Percentiles rank a stretch among this genome's conserved stretches.
Conservation (phyloP, 306 rosid genomes). For the Purshia tridentata region DNA sequence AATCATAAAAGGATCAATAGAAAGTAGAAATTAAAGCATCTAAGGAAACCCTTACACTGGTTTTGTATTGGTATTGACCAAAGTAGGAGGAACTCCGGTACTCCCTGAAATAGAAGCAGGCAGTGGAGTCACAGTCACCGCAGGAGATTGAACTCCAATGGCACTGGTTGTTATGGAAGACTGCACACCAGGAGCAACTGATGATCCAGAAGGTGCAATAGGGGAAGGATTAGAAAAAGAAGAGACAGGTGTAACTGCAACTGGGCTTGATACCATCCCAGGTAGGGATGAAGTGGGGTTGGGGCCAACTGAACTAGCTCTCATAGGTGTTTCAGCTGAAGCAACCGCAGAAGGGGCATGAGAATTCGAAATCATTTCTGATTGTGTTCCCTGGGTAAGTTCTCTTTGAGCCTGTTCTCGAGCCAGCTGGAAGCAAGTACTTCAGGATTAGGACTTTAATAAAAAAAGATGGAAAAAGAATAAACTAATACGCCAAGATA, state of each 20-base stretch:
- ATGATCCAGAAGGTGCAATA: slow-evolving; percentile 46
- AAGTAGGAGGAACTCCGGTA: slow-evolving; percentile 51
- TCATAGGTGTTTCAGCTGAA: slow-evolving; percentile 40
- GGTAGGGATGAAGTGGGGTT: slow-evolving; percentile 42
- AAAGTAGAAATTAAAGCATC: slow-evolving; percentile 11
- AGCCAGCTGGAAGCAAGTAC: slow-evolving; percentile 66
- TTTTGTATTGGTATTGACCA: slow-evolving; percentile 41
- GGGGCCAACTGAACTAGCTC: slow-evolving; percentile 43
- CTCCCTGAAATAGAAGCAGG: slow-evolving; percentile 48
- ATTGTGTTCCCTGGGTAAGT: slow-evolving; percentile 47
- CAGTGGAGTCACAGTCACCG: slow-evolving; percentile 35
- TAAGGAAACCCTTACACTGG: slow-evolving; percentile 51
- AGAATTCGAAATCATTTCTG: slow-evolving; percentile 48
- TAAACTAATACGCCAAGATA: slow-evolving; percentile 20
- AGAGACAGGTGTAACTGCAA: slow-evolving; percentile 69
- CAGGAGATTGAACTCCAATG: slow-evolving; percentile 50
- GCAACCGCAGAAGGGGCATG: slow-evolving; percentile 43
- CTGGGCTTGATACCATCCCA: slow-evolving; percentile 68
- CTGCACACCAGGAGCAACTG: slow-evolving; percentile 40
- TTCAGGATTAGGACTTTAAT: slow-evolving; percentile 22
- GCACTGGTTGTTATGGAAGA: slow-evolving; percentile 42
- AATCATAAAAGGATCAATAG: slow-evolving; percentile 12
- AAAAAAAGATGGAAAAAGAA: neutral
- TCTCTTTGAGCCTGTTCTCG: slow-evolving; percentile 88
- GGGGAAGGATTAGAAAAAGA: slow-evolving; percentile 57